Conservation (phyloP, 176 grass and related monocot genomes). For the Oryza longistaminata region DNA sequence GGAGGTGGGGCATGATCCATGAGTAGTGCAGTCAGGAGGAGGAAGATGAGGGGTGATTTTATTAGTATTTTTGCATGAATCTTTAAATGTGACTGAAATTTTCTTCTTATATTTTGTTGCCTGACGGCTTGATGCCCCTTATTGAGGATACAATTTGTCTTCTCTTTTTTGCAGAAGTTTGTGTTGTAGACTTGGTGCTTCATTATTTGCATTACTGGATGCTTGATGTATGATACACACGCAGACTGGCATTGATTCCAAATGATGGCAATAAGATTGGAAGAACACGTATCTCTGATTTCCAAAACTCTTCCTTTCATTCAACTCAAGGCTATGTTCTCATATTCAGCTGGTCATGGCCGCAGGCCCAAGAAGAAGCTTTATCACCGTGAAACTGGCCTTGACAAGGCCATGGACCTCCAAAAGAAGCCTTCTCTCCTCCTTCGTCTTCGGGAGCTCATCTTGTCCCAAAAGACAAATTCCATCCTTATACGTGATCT, state of each 20-base stretch:
- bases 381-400: slow-evolving; percentile 71
- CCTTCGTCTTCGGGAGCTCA: slow-evolving; percentile 61
- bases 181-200: not conserved
- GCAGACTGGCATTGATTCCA: not conserved
- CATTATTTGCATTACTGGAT: not conserved
- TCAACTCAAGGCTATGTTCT: slow-evolving; percentile 51
- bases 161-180: slow-evolving; percentile 17
- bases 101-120: not conserved
- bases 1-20: too few species aligned
- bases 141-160: not conserved
- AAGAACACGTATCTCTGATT: not conserved
- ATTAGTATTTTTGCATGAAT: too few species aligned
- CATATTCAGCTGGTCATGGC: slow-evolving; percentile 51
- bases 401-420: slow-evolving; percentile 86
- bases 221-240: not conserved
- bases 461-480: slow-evolving; percentile 53
- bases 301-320: slow-evolving; percentile 12
- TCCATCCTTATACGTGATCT: slow-evolving; percentile 71
- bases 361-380: slow-evolving; percentile 79
- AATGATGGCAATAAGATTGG: slow-evolving; percentile 29
- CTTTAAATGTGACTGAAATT: not conserved
- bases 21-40: too few species aligned
- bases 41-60: too few species aligned
- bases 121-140: not conserved
- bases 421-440: slow-evolving; percentile 74